phyloP scores from a whole-genome alignment of 257 asterid genomes.

The Capsicum baccatum region DNA sequence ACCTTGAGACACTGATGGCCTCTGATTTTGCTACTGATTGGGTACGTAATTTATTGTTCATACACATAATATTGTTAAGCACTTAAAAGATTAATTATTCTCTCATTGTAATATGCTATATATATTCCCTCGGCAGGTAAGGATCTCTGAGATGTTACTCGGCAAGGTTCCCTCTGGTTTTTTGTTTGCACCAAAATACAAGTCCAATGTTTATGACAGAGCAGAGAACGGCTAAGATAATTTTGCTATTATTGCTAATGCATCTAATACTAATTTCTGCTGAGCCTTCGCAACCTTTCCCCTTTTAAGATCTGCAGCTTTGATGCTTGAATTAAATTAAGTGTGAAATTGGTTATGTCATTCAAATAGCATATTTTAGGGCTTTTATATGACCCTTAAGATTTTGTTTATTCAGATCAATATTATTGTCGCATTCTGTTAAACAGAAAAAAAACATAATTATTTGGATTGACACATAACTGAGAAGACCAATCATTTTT shows the following conservation, averaged over 20 bases:
- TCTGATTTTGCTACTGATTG: constrained; percentile 99
- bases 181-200: constrained; percentile 91
- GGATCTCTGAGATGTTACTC: constrained; percentile 89
- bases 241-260: background rate
- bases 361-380: background rate
- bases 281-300: background rate
- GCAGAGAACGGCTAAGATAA: constrained; percentile 79
- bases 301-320: background rate
- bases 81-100: background rate
- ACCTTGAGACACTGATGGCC: constrained; percentile 93
- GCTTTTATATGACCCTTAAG: too few species aligned
- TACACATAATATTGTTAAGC: background rate
- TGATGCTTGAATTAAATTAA: background rate
- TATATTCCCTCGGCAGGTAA: constrained; percentile 56
- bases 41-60: constrained; percentile 51
- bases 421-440: too few species aligned
- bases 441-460: too few species aligned
- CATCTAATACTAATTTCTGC: background rate
- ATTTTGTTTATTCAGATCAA: too few species aligned
- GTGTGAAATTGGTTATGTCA: background rate
- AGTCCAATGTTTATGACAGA: constrained; percentile 86
- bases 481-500: too few species aligned
- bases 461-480: too few species aligned
- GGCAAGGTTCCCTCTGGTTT: constrained; percentile 93
- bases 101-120: background rate